Base-by-base conservation (phyloP, 495 filamentous ascomycete species). In the Aspergillus sclerotioniger region DNA sequence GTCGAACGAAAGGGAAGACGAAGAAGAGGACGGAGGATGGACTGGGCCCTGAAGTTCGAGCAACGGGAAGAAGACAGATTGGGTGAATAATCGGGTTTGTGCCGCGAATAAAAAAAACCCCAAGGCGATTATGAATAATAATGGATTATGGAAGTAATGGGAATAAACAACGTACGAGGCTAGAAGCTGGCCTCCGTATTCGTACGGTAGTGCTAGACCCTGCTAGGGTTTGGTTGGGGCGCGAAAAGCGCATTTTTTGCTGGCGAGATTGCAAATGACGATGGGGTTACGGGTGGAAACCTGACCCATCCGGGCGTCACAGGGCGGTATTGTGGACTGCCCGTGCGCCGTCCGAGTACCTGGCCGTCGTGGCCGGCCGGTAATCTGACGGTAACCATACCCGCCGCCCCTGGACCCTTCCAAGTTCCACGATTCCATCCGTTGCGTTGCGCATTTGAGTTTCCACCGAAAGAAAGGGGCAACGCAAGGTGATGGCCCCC, bases 401-500 rank as follows among this genome's bases (percentile, higher is more conserved):
- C 48, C 20, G 16, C 48, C 20, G 16, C 56, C 49, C 56, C 56
- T 59, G 57, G 51, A 51, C 44, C 51, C 39, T 28, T 10, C 6
- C 25, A 25, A 25, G 25, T 25, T 25, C 25, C 25, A 25, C 25
- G 25, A 25, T 25, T 25, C 25, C 25, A 25, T 25, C 25, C n/a
- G 46, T 31, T 19, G 28, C 13, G 19, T 49, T 49, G 19, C 21
- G 46, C 25, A 25, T 25, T 25, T 49, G 37, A 41, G 37, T 41
- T 41, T 41, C 12, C 37, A 41, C 12, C 37, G 2, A 41, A 53
- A 48, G 55, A 57, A 58, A 58, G 60, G 56, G 56, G 56, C 50
- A 59, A 59, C 28, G 56, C 56, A 59, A 59, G 56, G 56, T 19
- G 39, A 52, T 45, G 44, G 47, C 37, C 12, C 15, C 15, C 25